Evolutionary conservation across 768 basidiomycete genomes (phyloP).

Genomic region (Multifurca ochricompacta): DNA sequence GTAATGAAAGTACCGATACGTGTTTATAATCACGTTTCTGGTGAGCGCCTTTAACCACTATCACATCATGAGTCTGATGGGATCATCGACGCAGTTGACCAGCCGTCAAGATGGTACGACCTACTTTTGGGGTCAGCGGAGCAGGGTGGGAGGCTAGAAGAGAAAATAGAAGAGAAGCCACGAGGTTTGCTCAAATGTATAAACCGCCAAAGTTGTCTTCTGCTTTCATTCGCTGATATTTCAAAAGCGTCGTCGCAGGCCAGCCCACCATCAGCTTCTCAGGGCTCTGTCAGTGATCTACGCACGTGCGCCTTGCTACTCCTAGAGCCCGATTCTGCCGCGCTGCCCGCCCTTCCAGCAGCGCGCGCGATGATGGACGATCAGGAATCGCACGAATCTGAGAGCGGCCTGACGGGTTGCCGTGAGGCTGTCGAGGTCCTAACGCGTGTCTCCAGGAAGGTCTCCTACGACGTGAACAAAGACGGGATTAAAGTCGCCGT

Average conservation of each 20-base stretch:
- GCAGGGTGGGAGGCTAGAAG: conserved; percentile 10
- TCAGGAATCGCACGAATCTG: conserved; percentile 29
- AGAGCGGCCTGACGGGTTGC: conserved; percentile 53
- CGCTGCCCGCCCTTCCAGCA: conserved; percentile 5
- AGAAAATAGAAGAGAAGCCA: conserved; percentile 12
- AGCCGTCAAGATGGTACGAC: conserved; percentile 11
- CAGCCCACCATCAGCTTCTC: not conserved
- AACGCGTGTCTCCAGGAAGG: conserved; percentile 85
- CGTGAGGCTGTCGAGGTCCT: conserved; percentile 87
- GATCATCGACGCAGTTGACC: conserved; percentile 2
- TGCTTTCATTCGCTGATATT: conserved; percentile 1
- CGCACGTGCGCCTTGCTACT: conserved; percentile 14
- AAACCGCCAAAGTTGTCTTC: not conserved
- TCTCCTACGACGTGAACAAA: conserved; percentile 93
- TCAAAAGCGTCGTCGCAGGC: not conserved
- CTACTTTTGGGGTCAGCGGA: conserved; percentile 10
- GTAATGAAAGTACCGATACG: conserved; percentile 90
- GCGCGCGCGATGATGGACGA: conserved; percentile 4
- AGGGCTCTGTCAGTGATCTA: conserved; percentile 13
- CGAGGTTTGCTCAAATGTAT: conserved; percentile 11
- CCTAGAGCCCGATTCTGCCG: conserved; percentile 12
- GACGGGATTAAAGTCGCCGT: conserved; percentile 86
- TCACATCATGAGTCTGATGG: not conserved
- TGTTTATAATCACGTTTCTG: conserved; percentile 79
- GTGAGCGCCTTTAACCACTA: conserved; percentile 31